These are phyloP conservation scores for Pyricularia sp. DNA, from an alignment of 2,329 filamentous ascomycete species.

Conservation along the genomic window DNA sequence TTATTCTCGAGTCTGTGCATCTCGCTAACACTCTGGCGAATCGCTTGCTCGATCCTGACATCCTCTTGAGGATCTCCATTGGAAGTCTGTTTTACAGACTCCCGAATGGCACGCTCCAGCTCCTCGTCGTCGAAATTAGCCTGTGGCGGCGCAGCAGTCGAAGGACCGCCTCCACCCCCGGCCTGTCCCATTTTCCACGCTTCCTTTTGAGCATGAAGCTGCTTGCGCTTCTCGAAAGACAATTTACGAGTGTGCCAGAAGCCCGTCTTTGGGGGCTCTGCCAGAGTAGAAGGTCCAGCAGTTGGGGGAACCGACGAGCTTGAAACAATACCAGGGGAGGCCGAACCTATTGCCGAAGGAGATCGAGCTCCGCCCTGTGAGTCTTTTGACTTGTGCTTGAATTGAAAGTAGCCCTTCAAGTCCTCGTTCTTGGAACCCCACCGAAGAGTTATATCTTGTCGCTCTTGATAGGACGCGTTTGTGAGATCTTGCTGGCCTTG, in stretches of 20 bases:
- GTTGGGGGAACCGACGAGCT: not conserved
- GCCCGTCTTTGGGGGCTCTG: slow-evolving; percentile 26
- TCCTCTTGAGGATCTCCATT: slow-evolving; percentile 62
- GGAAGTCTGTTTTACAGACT: slow-evolving; percentile 62
- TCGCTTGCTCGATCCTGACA: slow-evolving; percentile 59
- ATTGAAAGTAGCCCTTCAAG: slow-evolving; percentile 49
- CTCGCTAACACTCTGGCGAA: slow-evolving; percentile 61
- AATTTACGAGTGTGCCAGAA: slow-evolving; percentile 39
- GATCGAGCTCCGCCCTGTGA: not conserved
- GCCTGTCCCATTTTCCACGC: slow-evolving; percentile 27
- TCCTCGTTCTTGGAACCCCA: slow-evolving; percentile 56
- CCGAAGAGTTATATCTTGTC: slow-evolving; percentile 50
- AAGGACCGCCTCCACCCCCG: not conserved
- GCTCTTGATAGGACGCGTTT: slow-evolving; percentile 45
- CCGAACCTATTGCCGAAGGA: slow-evolving; percentile 16
- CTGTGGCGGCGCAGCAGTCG: not conserved
- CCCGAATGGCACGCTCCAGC: slow-evolving; percentile 62
- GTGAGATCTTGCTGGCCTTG: slow-evolving; percentile 64
- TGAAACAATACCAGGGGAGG: slow-evolving; percentile 17
- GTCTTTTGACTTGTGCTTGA: slow-evolving; percentile 31
- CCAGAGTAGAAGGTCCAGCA: not conserved
- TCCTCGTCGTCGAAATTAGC: slow-evolving; percentile 41
- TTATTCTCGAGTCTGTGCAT: slow-evolving; percentile 20
- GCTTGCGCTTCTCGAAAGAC: slow-evolving; percentile 41
- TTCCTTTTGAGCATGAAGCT: slow-evolving; percentile 36